Conservation (phyloP, 805 yeast genomes). For the Kluyveromyces starmeri region DNA sequence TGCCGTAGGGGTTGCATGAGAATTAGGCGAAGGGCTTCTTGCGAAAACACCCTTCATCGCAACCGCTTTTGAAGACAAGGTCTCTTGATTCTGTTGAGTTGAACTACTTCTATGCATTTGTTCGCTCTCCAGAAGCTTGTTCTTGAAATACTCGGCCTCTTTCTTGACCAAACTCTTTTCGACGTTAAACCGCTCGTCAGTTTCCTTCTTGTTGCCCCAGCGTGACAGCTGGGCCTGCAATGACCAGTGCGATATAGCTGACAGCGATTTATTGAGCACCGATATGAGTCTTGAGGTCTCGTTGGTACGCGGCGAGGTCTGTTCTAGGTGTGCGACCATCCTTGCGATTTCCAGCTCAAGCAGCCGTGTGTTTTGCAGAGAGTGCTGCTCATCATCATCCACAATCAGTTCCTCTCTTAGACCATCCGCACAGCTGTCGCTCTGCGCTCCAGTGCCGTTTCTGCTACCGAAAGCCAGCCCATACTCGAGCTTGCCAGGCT, state of each 20-base stretch:
- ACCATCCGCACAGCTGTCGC: no score
- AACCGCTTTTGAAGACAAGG: no score
- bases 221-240: conserved; percentile 24
- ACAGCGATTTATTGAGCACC: conserved; percentile 20
- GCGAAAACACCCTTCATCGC: no score
- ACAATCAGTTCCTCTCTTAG: not conserved
- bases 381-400: conserved; percentile 8
- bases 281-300: conserved; percentile 12
- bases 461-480: no score
- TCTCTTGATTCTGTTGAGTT: no score
- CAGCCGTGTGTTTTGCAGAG: conserved; percentile 18
- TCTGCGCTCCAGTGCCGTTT: no score
- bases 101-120: conserved; percentile 4
- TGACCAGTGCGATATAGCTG: conserved; percentile 27
- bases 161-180: conserved; percentile 18
- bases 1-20: not conserved
- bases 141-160: conserved; percentile 21
- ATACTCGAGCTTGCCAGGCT: conserved; percentile 5
- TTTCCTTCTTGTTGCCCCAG: conserved; percentile 12
- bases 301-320: conserved; percentile 9
- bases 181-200: conserved; percentile 19
- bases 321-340: conserved; percentile 13
- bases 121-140: conserved; percentile 8
- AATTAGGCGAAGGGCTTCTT: no score
- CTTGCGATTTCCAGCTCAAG: conserved; percentile 16